phyloP scores from a whole-genome alignment of 768 basidiomycete genomes.

The Amanita muscaria region DNA sequence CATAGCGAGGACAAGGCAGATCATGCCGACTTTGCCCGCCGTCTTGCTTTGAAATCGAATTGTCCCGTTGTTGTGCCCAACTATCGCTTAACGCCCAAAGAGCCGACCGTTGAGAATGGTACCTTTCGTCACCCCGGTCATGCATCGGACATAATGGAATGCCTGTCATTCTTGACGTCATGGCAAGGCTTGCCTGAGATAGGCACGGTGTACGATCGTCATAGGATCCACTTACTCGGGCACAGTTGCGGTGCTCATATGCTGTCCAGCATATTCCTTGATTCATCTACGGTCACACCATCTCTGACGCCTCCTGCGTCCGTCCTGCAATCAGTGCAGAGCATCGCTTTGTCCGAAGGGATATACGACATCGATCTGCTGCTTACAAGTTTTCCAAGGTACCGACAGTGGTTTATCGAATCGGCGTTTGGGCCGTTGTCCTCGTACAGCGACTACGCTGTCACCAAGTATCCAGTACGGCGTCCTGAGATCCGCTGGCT shows the following conservation, averaged over 20 bases:
- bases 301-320: constrained; percentile 34
- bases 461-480: constrained; percentile 31
- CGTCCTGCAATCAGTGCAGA: constrained; percentile 39
- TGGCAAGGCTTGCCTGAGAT: constrained; percentile 32
- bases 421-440: constrained; percentile 45
- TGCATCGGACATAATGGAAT: constrained; percentile 52
- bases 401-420: constrained; percentile 62
- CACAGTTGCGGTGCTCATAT: constrained; percentile 85
- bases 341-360: constrained; percentile 62
- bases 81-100: constrained; percentile 57
- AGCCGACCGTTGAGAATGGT: constrained; percentile 25
- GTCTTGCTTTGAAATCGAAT: constrained; percentile 39
- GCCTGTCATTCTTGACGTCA: constrained; percentile 46
- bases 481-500: constrained; percentile 46
- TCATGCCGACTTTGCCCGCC: constrained; percentile 43
- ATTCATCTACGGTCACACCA: constrained; percentile 33
- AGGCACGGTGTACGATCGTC: constrained; percentile 27
- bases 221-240: constrained; percentile 51
- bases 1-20: constrained; percentile 66
- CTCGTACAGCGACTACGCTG: constrained; percentile 43
- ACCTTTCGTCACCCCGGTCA: constrained; percentile 64
- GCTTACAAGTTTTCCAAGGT: constrained; percentile 55
- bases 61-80: constrained; percentile 66
- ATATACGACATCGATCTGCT: constrained; percentile 69
- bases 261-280: constrained; percentile 59